Conservation (phyloP, 179 eudicot genomes). For the Silene coronaria region DNA sequence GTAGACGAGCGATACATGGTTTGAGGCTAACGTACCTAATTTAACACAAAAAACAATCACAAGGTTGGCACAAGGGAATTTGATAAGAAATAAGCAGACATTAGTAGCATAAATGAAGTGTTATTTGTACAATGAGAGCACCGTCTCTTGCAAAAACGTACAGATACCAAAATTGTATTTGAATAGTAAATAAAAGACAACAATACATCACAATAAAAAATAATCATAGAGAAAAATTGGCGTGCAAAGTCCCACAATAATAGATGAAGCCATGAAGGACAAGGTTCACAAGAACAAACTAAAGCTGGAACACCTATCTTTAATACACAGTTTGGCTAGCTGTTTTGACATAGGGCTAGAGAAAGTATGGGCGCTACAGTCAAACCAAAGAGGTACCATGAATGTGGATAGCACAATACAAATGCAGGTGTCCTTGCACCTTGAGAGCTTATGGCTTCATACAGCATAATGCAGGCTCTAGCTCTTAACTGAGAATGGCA, state of each 20-base stretch:
- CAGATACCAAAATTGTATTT: neutral
- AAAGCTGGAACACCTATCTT: neutral
- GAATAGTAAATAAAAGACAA: neutral
- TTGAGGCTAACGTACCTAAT: slow-evolving; percentile 74
- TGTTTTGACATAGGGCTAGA: neutral
- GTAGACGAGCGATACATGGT: slow-evolving; percentile 75
- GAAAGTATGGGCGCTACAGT: neutral
- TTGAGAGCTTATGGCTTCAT: too few species aligned
- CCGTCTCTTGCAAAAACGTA: neutral
- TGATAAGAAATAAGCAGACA: neutral
- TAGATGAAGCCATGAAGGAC: neutral
- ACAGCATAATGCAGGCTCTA: too few species aligned
- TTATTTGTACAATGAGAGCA: neutral
- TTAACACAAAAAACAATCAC: slow-evolving; percentile 11
- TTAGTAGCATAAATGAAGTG: neutral
- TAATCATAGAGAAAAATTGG: neutral
- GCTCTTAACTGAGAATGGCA: too few species aligned
- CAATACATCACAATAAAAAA: neutral
- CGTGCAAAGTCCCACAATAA: neutral
- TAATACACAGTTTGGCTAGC: neutral
- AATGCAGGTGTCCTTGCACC: too few species aligned
- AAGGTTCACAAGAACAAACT: neutral
- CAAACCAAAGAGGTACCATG: neutral
- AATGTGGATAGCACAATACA: too few species aligned
- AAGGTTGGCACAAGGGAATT: neutral